Conservation (phyloP, 345 rosid species). For the Excoecaria cochinchinensis region DNA sequence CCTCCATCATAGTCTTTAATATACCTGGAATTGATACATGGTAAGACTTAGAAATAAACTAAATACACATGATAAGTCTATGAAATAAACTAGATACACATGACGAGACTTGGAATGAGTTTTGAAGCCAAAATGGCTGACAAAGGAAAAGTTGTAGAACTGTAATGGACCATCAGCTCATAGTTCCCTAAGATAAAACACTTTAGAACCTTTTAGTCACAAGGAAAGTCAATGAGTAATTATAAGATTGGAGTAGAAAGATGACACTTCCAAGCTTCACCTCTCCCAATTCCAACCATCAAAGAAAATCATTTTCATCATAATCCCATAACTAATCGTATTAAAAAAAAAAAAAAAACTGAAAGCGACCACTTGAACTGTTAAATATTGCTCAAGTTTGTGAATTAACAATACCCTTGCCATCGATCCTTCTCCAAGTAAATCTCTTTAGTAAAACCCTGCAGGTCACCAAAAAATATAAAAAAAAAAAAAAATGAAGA, state of each 20-base stretch:
- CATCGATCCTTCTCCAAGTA: conserved; percentile 94
- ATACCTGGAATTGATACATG: conserved; percentile 42
- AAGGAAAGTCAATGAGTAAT: not conserved
- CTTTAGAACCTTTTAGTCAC: not conserved
- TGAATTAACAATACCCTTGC: conserved; percentile 75
- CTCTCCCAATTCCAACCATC: not conserved
- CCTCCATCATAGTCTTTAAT: conserved; percentile 99
- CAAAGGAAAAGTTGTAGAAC: not conserved
- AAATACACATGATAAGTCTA: not conserved
- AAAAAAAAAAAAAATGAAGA: too few relatives aligned
- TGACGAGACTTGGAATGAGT: not conserved
- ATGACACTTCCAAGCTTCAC: not conserved
- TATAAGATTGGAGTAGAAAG: not conserved
- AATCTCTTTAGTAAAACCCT: conserved; percentile 99
- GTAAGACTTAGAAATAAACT: conserved; percentile 1
- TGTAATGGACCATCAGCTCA: not conserved
- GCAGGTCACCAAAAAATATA: conserved; percentile 17
- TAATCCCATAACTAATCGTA: not conserved
- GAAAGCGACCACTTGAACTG: not conserved
- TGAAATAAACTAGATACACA: conserved; percentile 7
- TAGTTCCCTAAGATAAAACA: not conserved
- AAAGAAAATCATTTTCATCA: not conserved
- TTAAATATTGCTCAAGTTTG: conserved; percentile 7
- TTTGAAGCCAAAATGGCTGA: not conserved
- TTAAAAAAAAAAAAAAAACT: not conserved